These are phyloP conservation scores for Pholiota adiposa DNA, from an alignment of 1,284 basidiomycete genomes.

Conservation along the genomic window DNA sequence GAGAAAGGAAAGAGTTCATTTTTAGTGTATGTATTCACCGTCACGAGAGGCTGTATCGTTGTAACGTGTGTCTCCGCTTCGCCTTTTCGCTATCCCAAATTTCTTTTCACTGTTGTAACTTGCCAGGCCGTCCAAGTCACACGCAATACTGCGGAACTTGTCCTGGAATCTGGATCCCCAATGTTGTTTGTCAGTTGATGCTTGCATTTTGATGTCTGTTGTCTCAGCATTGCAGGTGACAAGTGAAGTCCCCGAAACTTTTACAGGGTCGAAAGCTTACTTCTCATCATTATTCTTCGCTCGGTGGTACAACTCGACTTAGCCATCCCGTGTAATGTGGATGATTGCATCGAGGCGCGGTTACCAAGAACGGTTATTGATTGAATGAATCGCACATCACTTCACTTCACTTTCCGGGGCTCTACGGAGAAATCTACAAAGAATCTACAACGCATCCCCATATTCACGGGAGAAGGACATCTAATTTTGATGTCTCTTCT, in stretches of 20 bases:
- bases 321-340: slow-evolving; percentile 7
- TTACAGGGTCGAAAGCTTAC: slow-evolving; percentile 15
- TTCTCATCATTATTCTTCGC: slow-evolving; percentile 12
- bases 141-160: slow-evolving; percentile 1
- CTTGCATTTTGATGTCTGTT: slow-evolving; percentile 5
- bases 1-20: slow-evolving; percentile 9
- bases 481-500: background rate
- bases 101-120: background rate
- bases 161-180: background rate
- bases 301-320: background rate
- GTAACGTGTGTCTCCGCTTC: slow-evolving; percentile 9
- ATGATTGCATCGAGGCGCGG: slow-evolving; percentile 10
- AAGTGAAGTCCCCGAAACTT: background rate
- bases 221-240: background rate
- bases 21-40: slow-evolving; percentile 19
- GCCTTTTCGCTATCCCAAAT: background rate
- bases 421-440: slow-evolving; percentile 10
- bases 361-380: slow-evolving; percentile 3
- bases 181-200: background rate
- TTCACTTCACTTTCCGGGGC: slow-evolving; percentile 13
- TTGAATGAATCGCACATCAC: slow-evolving; percentile 6
- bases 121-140: background rate
- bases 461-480: background rate
- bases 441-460: slow-evolving; percentile 1
- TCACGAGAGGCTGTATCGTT: slow-evolving; percentile 9